Percentiles rank a stretch among this genome's conserved stretches.
Conservation (phyloP, 768 basidiomycete genomes). For the Mycena amicta region DNA sequence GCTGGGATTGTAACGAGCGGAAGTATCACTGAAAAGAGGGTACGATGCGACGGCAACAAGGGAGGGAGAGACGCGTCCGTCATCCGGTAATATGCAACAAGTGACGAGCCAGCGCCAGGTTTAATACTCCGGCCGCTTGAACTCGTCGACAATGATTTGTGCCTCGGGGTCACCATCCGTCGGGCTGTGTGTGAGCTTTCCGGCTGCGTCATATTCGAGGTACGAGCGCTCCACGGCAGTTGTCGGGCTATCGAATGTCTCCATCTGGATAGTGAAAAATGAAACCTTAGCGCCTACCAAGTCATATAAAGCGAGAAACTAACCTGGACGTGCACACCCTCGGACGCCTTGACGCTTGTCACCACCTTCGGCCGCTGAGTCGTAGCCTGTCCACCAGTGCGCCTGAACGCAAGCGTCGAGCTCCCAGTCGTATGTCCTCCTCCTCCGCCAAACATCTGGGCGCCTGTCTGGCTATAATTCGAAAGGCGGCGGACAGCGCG, state of each 20-base stretch:
- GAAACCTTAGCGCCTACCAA: background rate
- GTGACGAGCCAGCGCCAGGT: too few species aligned
- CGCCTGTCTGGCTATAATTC: constrained; percentile 38
- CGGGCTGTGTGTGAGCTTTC: constrained; percentile 47
- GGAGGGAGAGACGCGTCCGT: background rate
- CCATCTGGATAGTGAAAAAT: constrained; percentile 53
- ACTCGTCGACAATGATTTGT: constrained; percentile 59
- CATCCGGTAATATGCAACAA: too few species aligned
- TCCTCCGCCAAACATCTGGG: constrained; percentile 21
- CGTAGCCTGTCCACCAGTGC: constrained; percentile 33
- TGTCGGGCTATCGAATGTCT: constrained; percentile 54
- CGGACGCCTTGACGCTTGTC: constrained; percentile 37
- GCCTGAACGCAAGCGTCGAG: constrained; percentile 64
- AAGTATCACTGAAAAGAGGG: background rate
- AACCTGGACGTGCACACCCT: constrained; percentile 47
- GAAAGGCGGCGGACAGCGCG: constrained; percentile 54
- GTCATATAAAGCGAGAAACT: constrained; percentile 9
- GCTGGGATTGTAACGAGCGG: background rate
- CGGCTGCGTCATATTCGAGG: constrained; percentile 59
- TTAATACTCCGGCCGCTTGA: constrained; percentile 44
- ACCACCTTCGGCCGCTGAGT: constrained; percentile 49
- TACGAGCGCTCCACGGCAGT: constrained; percentile 40
- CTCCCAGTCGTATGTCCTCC: constrained; percentile 47
- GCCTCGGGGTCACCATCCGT: constrained; percentile 61
- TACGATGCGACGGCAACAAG: background rate